Evolutionary conservation across 371 early-diverging fungal species (phyloP), one percentile per base, ranked within the genome.

Genomic region (Blakeslea trispora): DNA sequence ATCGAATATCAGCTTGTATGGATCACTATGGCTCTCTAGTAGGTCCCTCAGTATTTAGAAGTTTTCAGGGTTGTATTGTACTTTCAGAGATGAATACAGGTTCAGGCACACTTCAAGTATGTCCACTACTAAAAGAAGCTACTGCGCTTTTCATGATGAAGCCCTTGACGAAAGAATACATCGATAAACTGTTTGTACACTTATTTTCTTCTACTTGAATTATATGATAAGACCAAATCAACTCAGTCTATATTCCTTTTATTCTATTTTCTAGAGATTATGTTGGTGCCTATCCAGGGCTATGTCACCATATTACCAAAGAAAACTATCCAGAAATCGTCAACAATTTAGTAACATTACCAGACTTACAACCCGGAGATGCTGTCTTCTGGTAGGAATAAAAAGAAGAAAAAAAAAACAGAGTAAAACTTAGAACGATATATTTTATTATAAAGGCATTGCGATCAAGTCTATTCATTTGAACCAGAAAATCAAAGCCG

Each of bases 41-140:
- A 22, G 71, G 74, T 6, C 67, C 72, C 23, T 74, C 72, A n/a
- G 72, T 77, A 43, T 77, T 73, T 50, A 55, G 77, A 19, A 64
- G 61, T 18, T 71, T 76, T 45, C 77, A 76, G 63, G 77, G 77
- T 13, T 76, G 77, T 74, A 23, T 76, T 13, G 68, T 74, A 11
- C 61, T 77, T n/a, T 64, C 68, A 7, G 55, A 64, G 7, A 71
- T 74, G 21, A 54, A 53, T 13, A 61, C 67, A 11, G 62, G 60
- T n/a, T 63, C 69, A 28, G 74, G 74, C 1, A 69, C 69, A n/a
- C 59, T 77, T 28, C 69, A 68, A 21, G 69, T 71, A 0, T 74
- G 69, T 23, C 74, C 77, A 24, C 56, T 77, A 48, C 53, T 77
- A 28, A 63, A 69, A 18, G 74, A 77, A 57, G 59, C 66, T 0